Percentiles rank a stretch among this genome's conserved stretches.
These are phyloP conservation scores for Mortierella sp. DNA, from an alignment of 371 early-diverging fungal genomes.

Conservation along the genomic window DNA sequence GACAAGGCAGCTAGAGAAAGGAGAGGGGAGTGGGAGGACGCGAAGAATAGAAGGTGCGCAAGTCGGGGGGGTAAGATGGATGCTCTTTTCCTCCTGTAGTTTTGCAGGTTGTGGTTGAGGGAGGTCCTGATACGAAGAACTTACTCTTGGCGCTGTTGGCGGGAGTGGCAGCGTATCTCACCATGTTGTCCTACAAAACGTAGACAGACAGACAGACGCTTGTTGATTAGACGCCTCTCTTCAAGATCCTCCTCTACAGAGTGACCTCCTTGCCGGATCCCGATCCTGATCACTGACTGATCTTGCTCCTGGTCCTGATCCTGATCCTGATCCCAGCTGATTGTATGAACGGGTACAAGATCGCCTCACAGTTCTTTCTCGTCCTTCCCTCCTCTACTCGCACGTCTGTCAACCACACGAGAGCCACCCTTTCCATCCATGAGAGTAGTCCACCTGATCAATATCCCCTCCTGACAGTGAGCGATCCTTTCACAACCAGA, in stretches of 20 bases:
- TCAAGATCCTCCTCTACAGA: slow-evolving; percentile 1
- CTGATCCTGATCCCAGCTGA: background rate
- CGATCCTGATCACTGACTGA: background rate
- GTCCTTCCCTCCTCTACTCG: too few relatives aligned
- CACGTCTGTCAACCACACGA: too few relatives aligned
- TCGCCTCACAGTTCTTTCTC: too few relatives aligned
- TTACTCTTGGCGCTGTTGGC: slow-evolving; percentile 59
- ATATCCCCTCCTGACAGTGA: too few relatives aligned
- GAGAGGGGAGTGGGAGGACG: background rate
- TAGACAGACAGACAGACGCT: slow-evolving; percentile 8
- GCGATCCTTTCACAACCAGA: too few relatives aligned
- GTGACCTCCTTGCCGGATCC: background rate
- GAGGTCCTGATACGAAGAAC: slow-evolving; percentile 1
- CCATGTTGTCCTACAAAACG: slow-evolving; percentile 51
- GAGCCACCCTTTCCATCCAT: too few relatives aligned
- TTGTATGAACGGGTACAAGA: too few relatives aligned
- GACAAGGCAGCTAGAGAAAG: slow-evolving; percentile 86
- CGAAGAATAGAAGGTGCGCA: background rate
- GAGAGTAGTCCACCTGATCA: too few relatives aligned
- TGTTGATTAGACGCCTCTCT: slow-evolving; percentile 15
- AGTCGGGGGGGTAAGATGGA: slow-evolving; percentile 4
- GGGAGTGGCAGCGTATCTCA: slow-evolving; percentile 57
- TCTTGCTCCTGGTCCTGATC: too few relatives aligned
- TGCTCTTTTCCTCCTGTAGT: background rate
- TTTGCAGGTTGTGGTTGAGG: background rate